phyloP scores from a whole-genome alignment of 371 early-diverging fungal species.

The Apophysomyces trapeziformis region DNA sequence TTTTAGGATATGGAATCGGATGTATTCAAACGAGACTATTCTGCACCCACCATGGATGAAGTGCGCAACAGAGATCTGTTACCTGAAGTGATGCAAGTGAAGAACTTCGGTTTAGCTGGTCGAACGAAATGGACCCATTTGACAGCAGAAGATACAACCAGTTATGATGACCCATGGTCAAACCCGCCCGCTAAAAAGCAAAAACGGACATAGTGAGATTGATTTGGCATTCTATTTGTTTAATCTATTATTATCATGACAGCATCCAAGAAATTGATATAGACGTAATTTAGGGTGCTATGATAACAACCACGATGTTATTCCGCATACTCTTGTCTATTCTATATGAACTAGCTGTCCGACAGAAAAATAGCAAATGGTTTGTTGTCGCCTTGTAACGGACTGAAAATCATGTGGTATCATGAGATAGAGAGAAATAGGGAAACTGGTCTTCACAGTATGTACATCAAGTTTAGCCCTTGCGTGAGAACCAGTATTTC shows the following conservation, averaged over 20 bases:
- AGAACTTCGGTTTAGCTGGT: constrained; percentile 87
- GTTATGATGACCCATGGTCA: constrained; percentile 42
- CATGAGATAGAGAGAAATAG: neutral
- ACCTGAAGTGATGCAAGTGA: constrained; percentile 90
- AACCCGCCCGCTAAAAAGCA: constrained; percentile 10
- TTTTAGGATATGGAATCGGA: constrained; percentile 60
- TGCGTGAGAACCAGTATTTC: constrained; percentile 60
- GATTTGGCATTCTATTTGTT: too few relatives aligned
- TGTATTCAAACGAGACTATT: constrained; percentile 71
- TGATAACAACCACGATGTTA: too few relatives aligned
- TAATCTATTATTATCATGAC: too few relatives aligned
- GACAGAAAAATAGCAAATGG: too few relatives aligned
- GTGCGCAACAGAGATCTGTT: constrained; percentile 65
- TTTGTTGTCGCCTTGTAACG: too few relatives aligned
- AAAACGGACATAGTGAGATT: neutral
- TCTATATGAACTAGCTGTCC: too few relatives aligned
- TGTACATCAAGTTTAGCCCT: neutral
- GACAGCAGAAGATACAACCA: constrained; percentile 82
- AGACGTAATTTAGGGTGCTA: too few relatives aligned
- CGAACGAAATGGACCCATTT: constrained; percentile 91
- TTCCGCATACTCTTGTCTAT: too few relatives aligned
- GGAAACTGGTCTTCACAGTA: neutral
- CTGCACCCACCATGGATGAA: constrained; percentile 81
- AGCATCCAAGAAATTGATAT: too few relatives aligned
- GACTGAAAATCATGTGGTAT: too few relatives aligned